Base-by-base conservation (phyloP, 148 eudicot species). In the Vaccinium myrtillus region DNA sequence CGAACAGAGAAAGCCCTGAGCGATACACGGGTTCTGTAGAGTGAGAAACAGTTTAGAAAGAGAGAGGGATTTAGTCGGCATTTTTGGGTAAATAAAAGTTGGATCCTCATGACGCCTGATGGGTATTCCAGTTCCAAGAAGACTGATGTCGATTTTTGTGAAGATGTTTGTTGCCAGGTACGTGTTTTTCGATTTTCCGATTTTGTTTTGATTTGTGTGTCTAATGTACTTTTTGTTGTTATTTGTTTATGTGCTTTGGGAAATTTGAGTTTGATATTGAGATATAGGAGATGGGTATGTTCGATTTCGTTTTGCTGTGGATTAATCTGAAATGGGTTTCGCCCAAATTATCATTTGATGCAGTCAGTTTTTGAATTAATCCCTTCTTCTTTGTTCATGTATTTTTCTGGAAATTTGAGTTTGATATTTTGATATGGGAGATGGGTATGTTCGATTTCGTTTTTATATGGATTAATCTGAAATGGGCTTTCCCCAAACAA, bases 151-250 rank as follows among this genome's bases (percentile, higher is more conserved):
- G 93, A 87, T 82, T 82, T 92, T 76, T 91, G 87, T 85, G 86
- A 80, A 75, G 85, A 89, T 36, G 87, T 89, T 83, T 93, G 94
- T 86, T 91, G 91, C 49, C 87, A 92, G 98, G 98, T 94, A 85
- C 75, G 51, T 54, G 23, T 50, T 58, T 53, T 23, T 14, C 27
- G 61, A 11, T 4, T 46, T 74, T 16, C 54, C 15, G 8, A 27
- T 63, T 79, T 7, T 6, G 30, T 79, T 9, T 18, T 56, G 43
- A 43, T 36, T 79, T 58, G 12, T 32, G 43, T 23, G 23, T 54
- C 36, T 58, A 1, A 8, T 32, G 25, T 32, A 79, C 18, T 56
- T 36, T 15, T 78, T 11, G 18, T 5, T 43, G 1, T 21, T n/a
- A 77, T 50, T 16, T 23, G 16, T 19, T 59, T 77, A 43, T 5